These are phyloP conservation scores for Rubroshorea leprosula DNA, from an alignment of 345 rosid species.

Conservation along the genomic window DNA sequence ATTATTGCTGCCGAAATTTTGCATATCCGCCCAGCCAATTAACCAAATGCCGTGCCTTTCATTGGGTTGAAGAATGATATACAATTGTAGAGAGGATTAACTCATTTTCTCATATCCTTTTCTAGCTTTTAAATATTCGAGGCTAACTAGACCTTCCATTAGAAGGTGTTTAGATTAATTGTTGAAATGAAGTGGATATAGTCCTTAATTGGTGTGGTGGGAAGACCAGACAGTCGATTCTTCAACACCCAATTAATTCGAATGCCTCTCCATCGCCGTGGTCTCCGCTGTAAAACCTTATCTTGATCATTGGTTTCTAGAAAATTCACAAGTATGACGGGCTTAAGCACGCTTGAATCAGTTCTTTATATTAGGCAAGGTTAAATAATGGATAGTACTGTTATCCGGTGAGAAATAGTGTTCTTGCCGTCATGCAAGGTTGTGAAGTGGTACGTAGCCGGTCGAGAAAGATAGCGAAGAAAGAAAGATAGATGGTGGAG, in stretches of 20 bases:
- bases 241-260: conserved; percentile 82
- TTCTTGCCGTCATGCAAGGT: conserved; percentile 27
- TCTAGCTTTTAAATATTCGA: too few relatives aligned
- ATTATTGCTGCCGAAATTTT: too few relatives aligned
- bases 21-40: too few relatives aligned
- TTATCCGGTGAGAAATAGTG: conserved; percentile 56
- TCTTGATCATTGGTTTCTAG: conserved; percentile 50
- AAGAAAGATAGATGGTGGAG: conserved; percentile 18
- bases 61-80: too few relatives aligned
- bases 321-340: conserved; percentile 67
- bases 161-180: too few relatives aligned
- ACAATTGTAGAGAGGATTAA: too few relatives aligned
- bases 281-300: conserved; percentile 73
- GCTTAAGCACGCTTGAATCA: conserved; percentile 56
- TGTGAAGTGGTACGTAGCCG: too few relatives aligned
- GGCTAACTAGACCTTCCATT: too few relatives aligned
- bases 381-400: conserved; percentile 34
- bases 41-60: too few relatives aligned
- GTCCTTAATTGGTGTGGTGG: too few relatives aligned
- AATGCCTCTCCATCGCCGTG: conserved; percentile 90
- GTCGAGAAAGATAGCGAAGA: conserved; percentile 25
- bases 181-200: too few relatives aligned
- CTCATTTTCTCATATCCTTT: too few relatives aligned
- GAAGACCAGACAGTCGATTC: conserved; percentile 70
- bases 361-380: conserved; percentile 23